These are phyloP conservation scores for Trichopus zeylanicus DNA, from an alignment of 116 monocot genomes.

Conservation along the genomic window DNA sequence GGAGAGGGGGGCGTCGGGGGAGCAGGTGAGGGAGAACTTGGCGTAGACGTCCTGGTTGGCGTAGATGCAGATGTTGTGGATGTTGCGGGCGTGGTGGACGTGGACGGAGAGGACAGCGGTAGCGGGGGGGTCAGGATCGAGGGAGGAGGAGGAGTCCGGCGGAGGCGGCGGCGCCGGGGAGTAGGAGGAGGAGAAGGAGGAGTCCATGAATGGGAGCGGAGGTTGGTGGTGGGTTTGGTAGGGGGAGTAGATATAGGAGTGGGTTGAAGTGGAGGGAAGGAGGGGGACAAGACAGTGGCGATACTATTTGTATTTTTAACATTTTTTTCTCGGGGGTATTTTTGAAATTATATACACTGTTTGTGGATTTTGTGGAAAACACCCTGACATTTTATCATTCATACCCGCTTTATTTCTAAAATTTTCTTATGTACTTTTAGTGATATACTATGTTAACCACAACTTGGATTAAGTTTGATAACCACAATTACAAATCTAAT, in stretches of 20 bases:
- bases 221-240: neutral
- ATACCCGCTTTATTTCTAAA: too few species aligned
- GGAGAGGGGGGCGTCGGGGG: slow-evolving; percentile 43
- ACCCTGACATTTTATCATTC: too few species aligned
- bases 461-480: too few species aligned
- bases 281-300: too few species aligned
- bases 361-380: too few species aligned
- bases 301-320: too few species aligned
- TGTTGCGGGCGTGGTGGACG: slow-evolving; percentile 60
- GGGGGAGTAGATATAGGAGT: neutral
- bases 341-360: too few species aligned
- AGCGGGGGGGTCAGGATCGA: neutral
- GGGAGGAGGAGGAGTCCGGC: too few species aligned
- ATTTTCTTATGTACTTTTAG: too few species aligned
- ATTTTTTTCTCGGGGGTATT: too few species aligned
- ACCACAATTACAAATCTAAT: too few species aligned
- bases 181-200: neutral
- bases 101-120: slow-evolving; percentile 34
- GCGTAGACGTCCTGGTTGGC: slow-evolving; percentile 90
- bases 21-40: slow-evolving; percentile 64
- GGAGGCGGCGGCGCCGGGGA: neutral
- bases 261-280: neutral
- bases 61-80: slow-evolving; percentile 94
- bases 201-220: neutral
- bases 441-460: too few species aligned